These are phyloP conservation scores for Lipomyces mesembrius DNA, from an alignment of 805 yeast genomes.

Conservation along the genomic window DNA sequence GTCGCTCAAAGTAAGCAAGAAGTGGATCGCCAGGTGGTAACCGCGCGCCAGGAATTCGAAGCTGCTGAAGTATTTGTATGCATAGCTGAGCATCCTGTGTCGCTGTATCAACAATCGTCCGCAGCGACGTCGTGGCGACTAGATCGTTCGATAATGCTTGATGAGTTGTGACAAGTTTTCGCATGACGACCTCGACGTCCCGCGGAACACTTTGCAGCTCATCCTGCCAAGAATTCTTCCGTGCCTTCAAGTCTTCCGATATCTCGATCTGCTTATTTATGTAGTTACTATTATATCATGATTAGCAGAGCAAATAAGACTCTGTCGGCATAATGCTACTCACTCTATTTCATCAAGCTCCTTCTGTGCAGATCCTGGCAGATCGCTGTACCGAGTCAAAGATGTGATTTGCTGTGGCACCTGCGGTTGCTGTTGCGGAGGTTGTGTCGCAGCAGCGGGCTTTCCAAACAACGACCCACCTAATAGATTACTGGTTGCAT, in stretches of 20 bases:
- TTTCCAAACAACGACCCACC: conserved; percentile 17
- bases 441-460: conserved; percentile 11
- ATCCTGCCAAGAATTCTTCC: conserved; percentile 49
- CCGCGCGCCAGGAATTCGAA: conserved; percentile 34
- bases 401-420: conserved; percentile 50
- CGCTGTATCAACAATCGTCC: conserved; percentile 27
- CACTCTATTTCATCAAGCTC: conserved; percentile 60
- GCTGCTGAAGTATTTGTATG: conserved; percentile 29
- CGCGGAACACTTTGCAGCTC: conserved; percentile 58
- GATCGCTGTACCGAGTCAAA: conserved; percentile 62
- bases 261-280: conserved; percentile 58
- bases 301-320: neutral
- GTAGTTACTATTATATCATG: conserved; percentile 44
- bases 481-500: neutral
- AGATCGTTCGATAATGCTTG: conserved; percentile 34
- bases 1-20: conserved; percentile 57
- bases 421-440: conserved; percentile 10
- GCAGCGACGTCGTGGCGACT: conserved; percentile 25
- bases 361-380: conserved; percentile 57
- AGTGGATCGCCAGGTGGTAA: conserved; percentile 52
- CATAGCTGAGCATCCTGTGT: conserved; percentile 31
- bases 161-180: conserved; percentile 35
- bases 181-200: conserved; percentile 57
- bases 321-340: neutral
- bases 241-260: conserved; percentile 56